Base-by-base conservation (phyloP, 257 asterid species). In the Solanum habrochaites region DNA sequence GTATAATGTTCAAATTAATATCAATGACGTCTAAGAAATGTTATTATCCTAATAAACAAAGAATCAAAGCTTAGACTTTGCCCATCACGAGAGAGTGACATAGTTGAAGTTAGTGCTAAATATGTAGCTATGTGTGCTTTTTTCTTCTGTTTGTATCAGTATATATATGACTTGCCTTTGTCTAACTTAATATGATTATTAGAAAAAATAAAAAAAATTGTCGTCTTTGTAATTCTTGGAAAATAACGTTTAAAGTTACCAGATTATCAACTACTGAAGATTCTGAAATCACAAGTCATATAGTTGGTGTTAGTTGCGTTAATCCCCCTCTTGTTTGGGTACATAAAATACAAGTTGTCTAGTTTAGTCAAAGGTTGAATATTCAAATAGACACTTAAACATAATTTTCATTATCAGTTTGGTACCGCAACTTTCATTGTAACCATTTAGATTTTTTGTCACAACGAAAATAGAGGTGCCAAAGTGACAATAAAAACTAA, bases 201-300 rank as follows among this genome's bases (percentile, higher is more conserved):
- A 16, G 27, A 25, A 27, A 27, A 2, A 2, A 25, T 4, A 16
- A 16, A 31, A 7, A 3, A 70, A 72, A 1, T 11, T 39, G 4
- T 75, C 52, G 31, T 40, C 58, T n/a, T 40, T 74, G 11, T 74
- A 23, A 40, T 39, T 23, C 32, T 27, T 6, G 35, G 4, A 5
- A 45, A 15, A 15, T 25, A 78, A 75, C 60, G n/a, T 45, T 78
- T 37, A 15, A 27, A 27, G 83, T 27, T 45, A 78, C 6, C 25
- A 45, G 66, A 45, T 43, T 25, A 45, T 45, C 40, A 45, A 27
- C 66, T 78, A 45, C 9, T 45, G 40, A 8, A 78, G 39, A 45
- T 78, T 78, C 25, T 78, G 39, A 25, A 77, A 14, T 25, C 14
- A 77, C 35, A 14, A 77, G 83, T 78, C 83, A 78, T 78, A 43